Conservation (phyloP, 805 yeast species). For the Hanseniaspora thailandica region DNA sequence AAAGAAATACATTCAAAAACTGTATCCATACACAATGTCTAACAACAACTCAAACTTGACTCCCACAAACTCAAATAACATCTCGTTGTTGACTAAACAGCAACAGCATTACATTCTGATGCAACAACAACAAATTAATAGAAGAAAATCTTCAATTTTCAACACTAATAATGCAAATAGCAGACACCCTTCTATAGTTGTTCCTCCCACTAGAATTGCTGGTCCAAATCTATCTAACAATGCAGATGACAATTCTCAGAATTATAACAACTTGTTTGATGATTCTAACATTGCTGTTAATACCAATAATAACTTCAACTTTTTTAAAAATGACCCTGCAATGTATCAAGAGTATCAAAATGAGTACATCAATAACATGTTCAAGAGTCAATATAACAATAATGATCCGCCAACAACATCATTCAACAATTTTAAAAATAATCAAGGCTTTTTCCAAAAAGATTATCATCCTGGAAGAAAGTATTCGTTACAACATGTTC, state of each 20-base stretch:
- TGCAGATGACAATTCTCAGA: constrained; percentile 2
- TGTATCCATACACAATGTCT: constrained; percentile 25
- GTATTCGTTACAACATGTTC: constrained; percentile 6
- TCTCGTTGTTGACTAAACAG: constrained; percentile 5
- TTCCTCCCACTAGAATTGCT: constrained; percentile 35
- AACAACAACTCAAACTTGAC: neutral
- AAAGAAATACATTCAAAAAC: constrained; percentile 18
- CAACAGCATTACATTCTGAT: constrained; percentile 13
- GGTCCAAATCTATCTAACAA: constrained; percentile 33
- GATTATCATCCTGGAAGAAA: neutral
- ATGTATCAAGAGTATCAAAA: neutral
- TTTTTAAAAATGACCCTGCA: neutral
- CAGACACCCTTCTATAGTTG: constrained; percentile 18
- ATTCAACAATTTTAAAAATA: too few relatives aligned
- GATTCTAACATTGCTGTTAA: too few relatives aligned
- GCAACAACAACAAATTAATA: constrained; percentile 12
- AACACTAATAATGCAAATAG: neutral
- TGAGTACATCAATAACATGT: neutral
- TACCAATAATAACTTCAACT: neutral
- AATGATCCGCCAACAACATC: neutral
- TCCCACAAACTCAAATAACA: neutral
- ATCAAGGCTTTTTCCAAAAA: constrained; percentile 14
- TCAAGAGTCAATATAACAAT: constrained; percentile 2
- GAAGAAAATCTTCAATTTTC: constrained; percentile 3
- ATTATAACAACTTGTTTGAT: neutral